Evolutionary conservation across 2,329 filamentous ascomycete genomes (phyloP), one percentile per base, ranked within the genome.

Genomic region (Calonectria multiphialidica): DNA sequence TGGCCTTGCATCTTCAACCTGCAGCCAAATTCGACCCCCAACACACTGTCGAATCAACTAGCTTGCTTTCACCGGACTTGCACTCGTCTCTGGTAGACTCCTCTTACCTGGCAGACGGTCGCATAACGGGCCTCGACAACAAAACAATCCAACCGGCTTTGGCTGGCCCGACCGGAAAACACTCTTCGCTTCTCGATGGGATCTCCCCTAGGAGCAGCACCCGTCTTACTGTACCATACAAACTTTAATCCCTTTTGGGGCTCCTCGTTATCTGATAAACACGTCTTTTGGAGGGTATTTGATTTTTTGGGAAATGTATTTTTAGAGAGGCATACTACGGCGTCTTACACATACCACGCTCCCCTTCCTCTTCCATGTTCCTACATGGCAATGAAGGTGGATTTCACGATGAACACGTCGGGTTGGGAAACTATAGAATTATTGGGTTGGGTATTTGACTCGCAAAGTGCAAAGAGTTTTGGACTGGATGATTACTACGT

Each of bases 271-370:
- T 67, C 55, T n/a, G 57, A 68, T 62, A 66, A 73, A 74, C 68
- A 68, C 67, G 70, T 67, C 25, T 44, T 71, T 71, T 77, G 75
- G 74, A 73, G 75, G 77, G 74, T 57, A 73, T 79, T 35, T 72
- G 65, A 62, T 74, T 59, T 77, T 76, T 74, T 63, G 73, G 77
- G 78, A 75, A 78, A 71, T 80, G 78, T 80, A 80, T 74, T 73
- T 78, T 55, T 80, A 80, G 76, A 80, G 74, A 74, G 78, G 77
- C 78, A 79, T 76, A 73, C 72, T 71, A 78, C 75, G 78, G 74
- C 77, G 78, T 77, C 76, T 79, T 72, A 74, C 69, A 77, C 76
- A 75, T 74, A 74, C 73, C 72, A 64, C 75, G 66, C 71, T 65
- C 72, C 64, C 53, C 71, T 65, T 66, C 73, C 70, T 71, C 63